A percentile compares a stretch with the other conserved stretches of the same genome.
Conservation (phyloP, 768 basidiomycete genomes). For the Xerocomellus amylosporus region DNA sequence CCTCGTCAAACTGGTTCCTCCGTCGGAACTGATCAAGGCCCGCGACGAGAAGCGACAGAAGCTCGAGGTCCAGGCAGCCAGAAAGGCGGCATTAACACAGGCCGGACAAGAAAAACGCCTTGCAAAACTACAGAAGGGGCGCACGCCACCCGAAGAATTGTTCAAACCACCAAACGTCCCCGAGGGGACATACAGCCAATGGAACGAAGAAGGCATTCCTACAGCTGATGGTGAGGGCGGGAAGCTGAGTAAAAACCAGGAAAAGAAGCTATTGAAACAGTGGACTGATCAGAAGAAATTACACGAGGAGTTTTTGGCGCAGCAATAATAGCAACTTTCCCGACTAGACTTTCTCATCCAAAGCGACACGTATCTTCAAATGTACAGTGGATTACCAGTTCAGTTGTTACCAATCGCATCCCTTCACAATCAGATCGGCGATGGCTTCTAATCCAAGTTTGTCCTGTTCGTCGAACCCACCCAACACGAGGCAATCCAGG, state of each 20-base stretch:
- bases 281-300: constrained; percentile 70
- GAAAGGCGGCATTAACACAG: constrained; percentile 70
- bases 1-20: constrained; percentile 86
- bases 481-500: constrained; percentile 73
- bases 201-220: constrained; percentile 85
- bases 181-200: constrained; percentile 72
- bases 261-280: constrained; percentile 77
- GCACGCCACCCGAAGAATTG: constrained; percentile 66
- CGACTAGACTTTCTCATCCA: not conserved
- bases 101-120: constrained; percentile 64
- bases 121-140: constrained; percentile 84
- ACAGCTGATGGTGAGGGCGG: constrained; percentile 80
- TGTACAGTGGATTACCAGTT: constrained; percentile 12
- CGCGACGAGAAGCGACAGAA: constrained; percentile 86
- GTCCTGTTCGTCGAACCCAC: constrained; percentile 78
- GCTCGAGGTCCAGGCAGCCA: constrained; percentile 70
- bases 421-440: constrained; percentile 55
- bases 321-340: constrained; percentile 15
- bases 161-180: constrained; percentile 81
- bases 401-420: constrained; percentile 59
- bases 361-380: not conserved
- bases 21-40: constrained; percentile 74
- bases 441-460: constrained; percentile 73
- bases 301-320: constrained; percentile 71
- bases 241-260: constrained; percentile 76